A percentile compares a stretch with the other conserved stretches of the same genome.
Evolutionary conservation across 768 basidiomycete species (phyloP).

Genomic region (Leccinum incarnatum): DNA sequence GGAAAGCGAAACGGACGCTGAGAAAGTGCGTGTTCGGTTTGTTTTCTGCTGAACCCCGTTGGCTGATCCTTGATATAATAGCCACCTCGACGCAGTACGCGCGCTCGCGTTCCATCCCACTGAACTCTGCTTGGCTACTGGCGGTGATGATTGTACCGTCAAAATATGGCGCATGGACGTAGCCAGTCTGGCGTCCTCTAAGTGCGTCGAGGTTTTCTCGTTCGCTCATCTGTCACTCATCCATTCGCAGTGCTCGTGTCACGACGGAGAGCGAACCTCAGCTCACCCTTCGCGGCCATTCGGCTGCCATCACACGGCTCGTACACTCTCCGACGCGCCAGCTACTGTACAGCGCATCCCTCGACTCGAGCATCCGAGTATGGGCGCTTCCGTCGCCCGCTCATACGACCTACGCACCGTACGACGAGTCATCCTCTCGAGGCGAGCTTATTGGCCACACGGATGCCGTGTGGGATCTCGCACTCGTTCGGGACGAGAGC

Average conservation of each 20-base stretch:
- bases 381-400: slow-evolving; percentile 78
- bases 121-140: slow-evolving; percentile 85
- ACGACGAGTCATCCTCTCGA: slow-evolving; percentile 74
- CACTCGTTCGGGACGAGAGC: slow-evolving; percentile 77
- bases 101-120: slow-evolving; percentile 87
- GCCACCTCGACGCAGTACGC: slow-evolving; percentile 92
- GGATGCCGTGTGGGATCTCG: slow-evolving; percentile 95
- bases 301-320: slow-evolving; percentile 84
- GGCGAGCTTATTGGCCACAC: slow-evolving; percentile 89
- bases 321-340: slow-evolving; percentile 74
- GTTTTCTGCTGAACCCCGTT: background rate
- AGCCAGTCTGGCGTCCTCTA: slow-evolving; percentile 65
- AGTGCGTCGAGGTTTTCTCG: slow-evolving; percentile 49
- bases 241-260: slow-evolving; percentile 50
- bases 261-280: slow-evolving; percentile 91
- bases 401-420: slow-evolving; percentile 89
- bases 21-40: slow-evolving; percentile 66
- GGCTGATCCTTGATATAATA: slow-evolving; percentile 30
- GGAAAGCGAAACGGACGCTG: slow-evolving; percentile 84
- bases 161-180: slow-evolving; percentile 95
- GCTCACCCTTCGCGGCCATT: slow-evolving; percentile 90
- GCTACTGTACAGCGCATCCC: slow-evolving; percentile 84
- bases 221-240: slow-evolving; percentile 1
- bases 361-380: slow-evolving; percentile 90
- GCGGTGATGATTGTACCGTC: slow-evolving; percentile 92